phyloP scores from a whole-genome alignment of 2,329 filamentous ascomycete species.

The Clonostachys rosea region DNA sequence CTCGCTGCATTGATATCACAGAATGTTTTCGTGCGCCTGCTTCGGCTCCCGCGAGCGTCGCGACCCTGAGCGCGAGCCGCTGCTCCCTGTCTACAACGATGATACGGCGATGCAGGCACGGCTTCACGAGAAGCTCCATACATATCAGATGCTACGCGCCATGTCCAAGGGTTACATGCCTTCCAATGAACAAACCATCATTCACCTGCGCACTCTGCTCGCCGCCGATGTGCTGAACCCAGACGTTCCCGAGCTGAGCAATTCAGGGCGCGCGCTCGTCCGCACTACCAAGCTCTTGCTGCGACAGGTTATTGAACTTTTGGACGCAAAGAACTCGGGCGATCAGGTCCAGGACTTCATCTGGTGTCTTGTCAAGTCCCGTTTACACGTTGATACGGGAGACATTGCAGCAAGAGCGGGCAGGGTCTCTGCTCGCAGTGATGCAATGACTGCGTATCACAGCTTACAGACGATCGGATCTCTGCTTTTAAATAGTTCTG shows the following conservation, averaged over 20 bases:
- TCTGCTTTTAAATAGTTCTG: constrained; percentile 82
- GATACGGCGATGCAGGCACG: constrained; percentile 73
- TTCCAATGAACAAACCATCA: constrained; percentile 77
- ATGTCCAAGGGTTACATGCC: constrained; percentile 85
- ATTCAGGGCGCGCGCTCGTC: constrained; percentile 69
- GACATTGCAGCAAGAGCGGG: constrained; percentile 18
- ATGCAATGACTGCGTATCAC: constrained; percentile 51
- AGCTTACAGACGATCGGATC: constrained; percentile 80
- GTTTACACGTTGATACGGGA: constrained; percentile 36
- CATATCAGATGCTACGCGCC: constrained; percentile 86
- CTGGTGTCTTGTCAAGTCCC: constrained; percentile 77
- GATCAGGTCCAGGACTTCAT: constrained; percentile 91
- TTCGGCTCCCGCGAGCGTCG: constrained; percentile 32
- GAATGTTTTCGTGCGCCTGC: constrained; percentile 57
- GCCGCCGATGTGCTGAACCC: constrained; percentile 76
- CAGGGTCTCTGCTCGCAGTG: constrained; percentile 22
- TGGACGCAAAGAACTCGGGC: constrained; percentile 74
- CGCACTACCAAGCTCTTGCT: constrained; percentile 71
- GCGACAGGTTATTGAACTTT: constrained; percentile 73
- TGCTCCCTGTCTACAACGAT: constrained; percentile 79
- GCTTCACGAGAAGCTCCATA: constrained; percentile 85
- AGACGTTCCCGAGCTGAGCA: constrained; percentile 63
- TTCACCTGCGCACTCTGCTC: constrained; percentile 75
- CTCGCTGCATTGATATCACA: neutral
- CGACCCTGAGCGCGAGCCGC: constrained; percentile 65